Percentiles rank a stretch among this genome's conserved stretches.
These are phyloP conservation scores for Cytospora leucostoma DNA, from an alignment of 2,329 filamentous ascomycete genomes.

Conservation along the genomic window DNA sequence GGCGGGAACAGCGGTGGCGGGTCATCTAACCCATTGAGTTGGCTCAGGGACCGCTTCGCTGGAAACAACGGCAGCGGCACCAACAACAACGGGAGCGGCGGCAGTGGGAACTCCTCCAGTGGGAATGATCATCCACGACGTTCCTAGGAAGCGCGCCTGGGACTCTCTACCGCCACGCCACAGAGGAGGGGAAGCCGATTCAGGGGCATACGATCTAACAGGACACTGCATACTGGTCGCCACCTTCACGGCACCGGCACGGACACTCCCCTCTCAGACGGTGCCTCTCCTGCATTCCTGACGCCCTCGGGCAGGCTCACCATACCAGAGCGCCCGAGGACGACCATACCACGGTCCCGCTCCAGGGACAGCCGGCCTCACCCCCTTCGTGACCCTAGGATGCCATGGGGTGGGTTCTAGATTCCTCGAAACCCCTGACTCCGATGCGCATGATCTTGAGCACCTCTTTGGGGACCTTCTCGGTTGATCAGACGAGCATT, in stretches of 20 bases:
- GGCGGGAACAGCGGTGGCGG: constrained; percentile 13
- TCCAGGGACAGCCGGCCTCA: neutral
- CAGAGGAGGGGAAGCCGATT: neutral
- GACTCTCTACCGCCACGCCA: neutral
- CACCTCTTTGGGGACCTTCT: neutral
- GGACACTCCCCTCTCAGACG: neutral
- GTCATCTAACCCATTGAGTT: constrained; percentile 29
- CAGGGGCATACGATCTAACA: neutral
- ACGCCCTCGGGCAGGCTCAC: neutral
- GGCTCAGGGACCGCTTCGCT: constrained; percentile 33
- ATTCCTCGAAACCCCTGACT: neutral
- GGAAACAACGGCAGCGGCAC: constrained; percentile 3
- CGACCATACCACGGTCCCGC: neutral
- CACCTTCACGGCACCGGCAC: neutral
- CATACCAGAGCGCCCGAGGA: constrained; percentile 4
- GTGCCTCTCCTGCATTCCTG: neutral
- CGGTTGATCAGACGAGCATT: neutral
- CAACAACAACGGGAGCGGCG: constrained; percentile 3
- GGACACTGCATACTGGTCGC: too few species aligned
- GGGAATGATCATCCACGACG: constrained; percentile 17
- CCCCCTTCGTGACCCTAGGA: neutral
- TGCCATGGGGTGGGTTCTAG: constrained; percentile 4
- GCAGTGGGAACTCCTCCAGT: neutral
- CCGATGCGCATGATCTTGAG: neutral
- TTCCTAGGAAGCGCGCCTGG: constrained; percentile 19